phyloP scores from a whole-genome alignment of 495 filamentous ascomycete genomes.

The Lasiosphaeriaceae sp. region DNA sequence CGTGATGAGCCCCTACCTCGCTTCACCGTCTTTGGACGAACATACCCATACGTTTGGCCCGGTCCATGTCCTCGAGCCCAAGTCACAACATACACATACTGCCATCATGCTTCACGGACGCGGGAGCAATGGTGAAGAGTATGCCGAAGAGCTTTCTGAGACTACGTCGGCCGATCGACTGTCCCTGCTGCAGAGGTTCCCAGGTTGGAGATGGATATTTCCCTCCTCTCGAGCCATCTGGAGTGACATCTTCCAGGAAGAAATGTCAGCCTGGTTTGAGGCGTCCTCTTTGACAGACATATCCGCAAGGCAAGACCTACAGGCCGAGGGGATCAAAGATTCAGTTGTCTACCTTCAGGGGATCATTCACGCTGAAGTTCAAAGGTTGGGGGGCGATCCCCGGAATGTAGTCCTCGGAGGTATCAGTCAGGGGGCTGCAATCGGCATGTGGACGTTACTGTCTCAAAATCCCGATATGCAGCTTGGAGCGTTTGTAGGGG shows the following conservation, averaged over 20 bases:
- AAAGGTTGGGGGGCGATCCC: neutral
- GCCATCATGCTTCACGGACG: constrained; percentile 55
- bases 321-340: neutral
- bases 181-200: constrained; percentile 18
- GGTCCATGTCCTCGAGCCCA: constrained; percentile 22
- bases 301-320: neutral
- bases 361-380: neutral
- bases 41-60: constrained; percentile 14
- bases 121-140: constrained; percentile 48
- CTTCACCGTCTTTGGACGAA: no score
- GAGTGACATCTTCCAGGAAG: constrained; percentile 29
- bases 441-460: constrained; percentile 37
- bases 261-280: constrained; percentile 42
- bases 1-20: no score
- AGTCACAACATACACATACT: constrained; percentile 44
- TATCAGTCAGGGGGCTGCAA: constrained; percentile 53
- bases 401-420: constrained; percentile 39
- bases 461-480: constrained; percentile 10
- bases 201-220: constrained; percentile 33
- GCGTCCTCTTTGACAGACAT: constrained; percentile 11
- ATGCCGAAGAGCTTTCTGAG: constrained; percentile 45
- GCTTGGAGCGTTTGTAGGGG: constrained; percentile 41
- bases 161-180: constrained; percentile 12
- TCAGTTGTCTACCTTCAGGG: neutral
- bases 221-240: constrained; percentile 39